Percentiles rank a stretch among this genome's conserved stretches.
Evolutionary conservation across 2,329 filamentous ascomycete genomes (phyloP).

Genomic region (Ceratocystis papillata): DNA sequence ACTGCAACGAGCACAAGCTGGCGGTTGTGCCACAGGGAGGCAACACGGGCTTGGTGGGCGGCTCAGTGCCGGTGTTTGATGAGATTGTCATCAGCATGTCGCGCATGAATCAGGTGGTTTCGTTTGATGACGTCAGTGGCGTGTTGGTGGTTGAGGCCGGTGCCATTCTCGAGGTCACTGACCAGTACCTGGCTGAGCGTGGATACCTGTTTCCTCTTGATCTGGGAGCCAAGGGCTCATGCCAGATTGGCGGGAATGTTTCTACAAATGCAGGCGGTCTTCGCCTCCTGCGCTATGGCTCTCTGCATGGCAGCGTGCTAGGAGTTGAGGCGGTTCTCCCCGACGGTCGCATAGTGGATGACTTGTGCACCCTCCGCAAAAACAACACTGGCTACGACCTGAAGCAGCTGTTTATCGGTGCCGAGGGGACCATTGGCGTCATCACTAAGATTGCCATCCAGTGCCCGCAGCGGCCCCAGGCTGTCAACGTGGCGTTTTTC

Average conservation of each 20-base stretch:
- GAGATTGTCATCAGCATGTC: conserved; percentile 89
- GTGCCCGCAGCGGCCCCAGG: conserved; percentile 75
- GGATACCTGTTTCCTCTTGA: conserved; percentile 91
- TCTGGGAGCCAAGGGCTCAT: conserved; percentile 94
- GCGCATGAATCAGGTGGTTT: conserved; percentile 82
- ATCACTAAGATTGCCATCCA: conserved; percentile 83
- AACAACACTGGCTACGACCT: conserved; percentile 98
- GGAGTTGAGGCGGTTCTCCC: conserved; percentile 89
- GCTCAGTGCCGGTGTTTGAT: conserved; percentile 92
- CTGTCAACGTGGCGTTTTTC: conserved; percentile 91
- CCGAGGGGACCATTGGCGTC: conserved; percentile 87
- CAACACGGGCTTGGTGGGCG: conserved; percentile 91
- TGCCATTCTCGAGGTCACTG: conserved; percentile 78
- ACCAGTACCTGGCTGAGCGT: conserved; percentile 71
- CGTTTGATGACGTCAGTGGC: conserved; percentile 87
- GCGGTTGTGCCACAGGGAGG: conserved; percentile 95
- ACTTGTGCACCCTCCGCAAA: conserved; percentile 79
- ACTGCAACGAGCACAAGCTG: conserved; percentile 87
- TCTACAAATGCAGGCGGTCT: conserved; percentile 92
- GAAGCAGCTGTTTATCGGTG: conserved; percentile 93
- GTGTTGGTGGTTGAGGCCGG: conserved; percentile 84
- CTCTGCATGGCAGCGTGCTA: conserved; percentile 82
- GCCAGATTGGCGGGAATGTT: conserved; percentile 91
- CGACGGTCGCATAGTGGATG: conserved; percentile 83
- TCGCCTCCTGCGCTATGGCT: conserved; percentile 81